Percentiles rank a stretch among this genome's conserved stretches.
Conservation (phyloP, 2,329 filamentous ascomycete species). For the Ophiocordyceps robertsii region DNA sequence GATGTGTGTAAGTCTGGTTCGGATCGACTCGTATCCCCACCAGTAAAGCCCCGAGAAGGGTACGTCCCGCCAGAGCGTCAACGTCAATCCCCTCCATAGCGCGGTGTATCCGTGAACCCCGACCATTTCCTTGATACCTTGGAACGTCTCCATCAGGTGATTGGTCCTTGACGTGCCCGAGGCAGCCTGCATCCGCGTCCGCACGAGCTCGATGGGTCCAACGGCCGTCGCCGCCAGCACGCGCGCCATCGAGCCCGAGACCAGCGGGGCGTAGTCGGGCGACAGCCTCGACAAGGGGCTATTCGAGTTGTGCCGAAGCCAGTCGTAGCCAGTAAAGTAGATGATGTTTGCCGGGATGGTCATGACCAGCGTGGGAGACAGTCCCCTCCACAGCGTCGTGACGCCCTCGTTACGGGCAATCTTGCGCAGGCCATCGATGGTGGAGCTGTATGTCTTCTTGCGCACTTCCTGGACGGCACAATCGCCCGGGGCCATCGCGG, state of each 20-base stretch:
- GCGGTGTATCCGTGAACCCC: slow-evolving; percentile 61
- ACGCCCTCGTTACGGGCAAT: slow-evolving; percentile 89
- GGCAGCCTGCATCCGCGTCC: slow-evolving; percentile 80
- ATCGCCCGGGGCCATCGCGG: slow-evolving; percentile 37
- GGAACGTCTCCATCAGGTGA: slow-evolving; percentile 68
- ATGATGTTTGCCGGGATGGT: slow-evolving; percentile 92
- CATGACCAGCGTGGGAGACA: slow-evolving; percentile 93
- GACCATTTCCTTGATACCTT: slow-evolving; percentile 69
- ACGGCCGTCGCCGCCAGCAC: slow-evolving; percentile 71
- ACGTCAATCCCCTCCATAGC: slow-evolving; percentile 77
- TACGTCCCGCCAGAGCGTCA: slow-evolving; percentile 94
- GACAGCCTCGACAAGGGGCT: slow-evolving; percentile 57
- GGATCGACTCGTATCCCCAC: slow-evolving; percentile 89
- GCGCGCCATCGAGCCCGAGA: slow-evolving; percentile 67
- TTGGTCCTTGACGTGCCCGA: slow-evolving; percentile 42
- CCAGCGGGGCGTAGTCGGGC: slow-evolving; percentile 64
- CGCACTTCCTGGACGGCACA: slow-evolving; percentile 85
- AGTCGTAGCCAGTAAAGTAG: slow-evolving; percentile 97
- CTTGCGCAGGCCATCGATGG: slow-evolving; percentile 82
- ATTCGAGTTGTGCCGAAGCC: slow-evolving; percentile 59
- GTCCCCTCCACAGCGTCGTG: slow-evolving; percentile 76
- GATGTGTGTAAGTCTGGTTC: slow-evolving; percentile 55
- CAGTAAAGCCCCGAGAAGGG: slow-evolving; percentile 96
- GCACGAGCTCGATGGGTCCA: slow-evolving; percentile 85
- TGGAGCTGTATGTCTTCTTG: slow-evolving; percentile 74